These are phyloP conservation scores for Colletotrichum graminicola DNA, from an alignment of 2,329 filamentous ascomycete species.

Conservation along the genomic window DNA sequence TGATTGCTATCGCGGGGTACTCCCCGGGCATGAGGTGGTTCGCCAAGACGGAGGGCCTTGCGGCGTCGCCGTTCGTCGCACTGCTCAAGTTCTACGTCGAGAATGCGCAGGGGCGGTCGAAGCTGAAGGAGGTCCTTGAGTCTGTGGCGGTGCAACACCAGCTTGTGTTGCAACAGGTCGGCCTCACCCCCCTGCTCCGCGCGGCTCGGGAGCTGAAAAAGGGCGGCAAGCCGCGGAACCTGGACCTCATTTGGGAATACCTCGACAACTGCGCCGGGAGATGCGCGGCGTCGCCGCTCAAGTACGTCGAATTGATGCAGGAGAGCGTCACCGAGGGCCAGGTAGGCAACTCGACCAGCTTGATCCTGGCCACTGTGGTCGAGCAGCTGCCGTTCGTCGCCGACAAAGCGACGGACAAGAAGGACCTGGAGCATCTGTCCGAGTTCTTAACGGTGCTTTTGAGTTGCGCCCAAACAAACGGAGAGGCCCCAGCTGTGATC, in stretches of 20 bases:
- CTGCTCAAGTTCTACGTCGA: slow-evolving; percentile 65
- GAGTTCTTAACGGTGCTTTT: slow-evolving; percentile 71
- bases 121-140: slow-evolving; percentile 60
- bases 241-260: slow-evolving; percentile 72
- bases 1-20: slow-evolving; percentile 82
- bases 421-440: slow-evolving; percentile 61
- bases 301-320: slow-evolving; percentile 81
- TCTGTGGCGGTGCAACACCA: slow-evolving; percentile 75
- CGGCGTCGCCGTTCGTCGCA: slow-evolving; percentile 77
- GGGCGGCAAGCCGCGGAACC: slow-evolving; percentile 44
- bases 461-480: slow-evolving; percentile 63
- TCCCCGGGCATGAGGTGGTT: slow-evolving; percentile 94
- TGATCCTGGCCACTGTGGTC: slow-evolving; percentile 75
- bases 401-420: slow-evolving; percentile 61
- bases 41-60: slow-evolving; percentile 75
- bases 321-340: slow-evolving; percentile 58
- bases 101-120: slow-evolving; percentile 32
- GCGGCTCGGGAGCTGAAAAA: slow-evolving; percentile 51
- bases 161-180: slow-evolving; percentile 67
- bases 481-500: slow-evolving; percentile 55
- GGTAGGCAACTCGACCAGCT: slow-evolving; percentile 61
- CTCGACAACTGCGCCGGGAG: slow-evolving; percentile 86
- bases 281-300: slow-evolving; percentile 81
- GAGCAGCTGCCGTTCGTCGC: slow-evolving; percentile 82
- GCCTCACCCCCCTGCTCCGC: slow-evolving; percentile 62